Percentiles rank a stretch among this genome's conserved stretches.
Conservation (phyloP, 805 yeast species). For the Kodamaea hsintzibuensis region DNA sequence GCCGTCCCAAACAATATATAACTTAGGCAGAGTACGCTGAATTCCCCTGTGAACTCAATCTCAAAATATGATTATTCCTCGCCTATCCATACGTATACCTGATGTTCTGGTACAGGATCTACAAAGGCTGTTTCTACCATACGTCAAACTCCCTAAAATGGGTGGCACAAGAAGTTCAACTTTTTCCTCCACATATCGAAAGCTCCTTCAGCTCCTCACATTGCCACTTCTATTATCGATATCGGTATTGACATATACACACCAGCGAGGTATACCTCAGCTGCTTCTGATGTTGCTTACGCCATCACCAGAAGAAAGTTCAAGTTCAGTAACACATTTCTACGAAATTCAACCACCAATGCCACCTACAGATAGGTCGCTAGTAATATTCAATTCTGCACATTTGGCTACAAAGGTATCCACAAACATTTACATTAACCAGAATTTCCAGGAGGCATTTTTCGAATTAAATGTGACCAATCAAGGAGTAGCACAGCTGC, state of each 20-base stretch:
- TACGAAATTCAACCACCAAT: conserved; percentile 6
- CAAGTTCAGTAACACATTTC: neutral
- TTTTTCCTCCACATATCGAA: neutral
- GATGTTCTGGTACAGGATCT: neutral
- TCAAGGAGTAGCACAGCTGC: conserved; percentile 2
- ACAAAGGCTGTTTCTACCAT: neutral
- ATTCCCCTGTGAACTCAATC: neutral
- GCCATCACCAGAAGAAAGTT: neutral
- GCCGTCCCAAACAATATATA: too few relatives aligned
- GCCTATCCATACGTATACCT: neutral
- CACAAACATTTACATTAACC: conserved; percentile 1
- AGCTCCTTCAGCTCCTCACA: neutral
- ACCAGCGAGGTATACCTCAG: neutral
- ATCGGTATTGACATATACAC: neutral
- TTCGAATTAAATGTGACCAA: conserved; percentile 8
- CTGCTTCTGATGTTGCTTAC: neutral
- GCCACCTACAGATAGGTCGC: neutral
- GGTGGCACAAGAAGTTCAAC: too few relatives aligned
- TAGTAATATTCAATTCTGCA: neutral
- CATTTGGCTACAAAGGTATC: conserved; percentile 4
- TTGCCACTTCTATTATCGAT: neutral
- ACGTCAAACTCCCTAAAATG: neutral
- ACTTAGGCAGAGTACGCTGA: too few relatives aligned
- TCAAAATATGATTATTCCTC: neutral
- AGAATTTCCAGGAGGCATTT: conserved; percentile 7